Conservation (phyloP, 345 rosid genomes). For the Acer saccharum region DNA sequence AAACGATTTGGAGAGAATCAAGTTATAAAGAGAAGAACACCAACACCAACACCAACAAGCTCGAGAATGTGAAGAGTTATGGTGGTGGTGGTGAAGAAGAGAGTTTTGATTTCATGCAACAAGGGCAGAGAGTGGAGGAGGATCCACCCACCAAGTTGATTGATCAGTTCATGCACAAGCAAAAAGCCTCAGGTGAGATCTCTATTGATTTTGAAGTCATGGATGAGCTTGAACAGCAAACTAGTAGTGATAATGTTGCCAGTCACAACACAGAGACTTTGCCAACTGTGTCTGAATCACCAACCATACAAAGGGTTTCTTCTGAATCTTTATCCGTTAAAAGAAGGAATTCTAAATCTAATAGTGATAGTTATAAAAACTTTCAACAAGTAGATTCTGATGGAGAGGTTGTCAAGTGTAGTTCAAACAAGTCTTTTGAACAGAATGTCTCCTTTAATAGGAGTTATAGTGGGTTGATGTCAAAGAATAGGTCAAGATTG, state of each 20-base stretch:
- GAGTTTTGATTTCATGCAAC: conserved; percentile 40
- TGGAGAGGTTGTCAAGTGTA: conserved; percentile 53
- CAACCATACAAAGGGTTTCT: conserved; percentile 32
- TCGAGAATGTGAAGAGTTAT: conserved; percentile 21
- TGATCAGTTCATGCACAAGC: conserved; percentile 68
- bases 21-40: conserved; percentile 43
- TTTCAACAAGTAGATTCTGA: conserved; percentile 29
- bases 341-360: conserved; percentile 11
- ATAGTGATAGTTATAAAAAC: conserved; percentile 24
- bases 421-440: conserved; percentile 47
- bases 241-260: neutral
- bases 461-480: conserved; percentile 30
- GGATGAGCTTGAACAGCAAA: conserved; percentile 53
- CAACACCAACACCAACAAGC: conserved; percentile 19
- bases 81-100: conserved; percentile 12
- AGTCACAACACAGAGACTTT: conserved; percentile 8
- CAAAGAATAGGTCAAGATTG: conserved; percentile 69
- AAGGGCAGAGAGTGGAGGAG: neutral
- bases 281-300: conserved; percentile 43
- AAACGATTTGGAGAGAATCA: conserved; percentile 64
- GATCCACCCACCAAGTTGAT: conserved; percentile 69
- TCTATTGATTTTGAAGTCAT: conserved; percentile 79
- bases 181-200: conserved; percentile 69
- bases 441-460: conserved; percentile 39
- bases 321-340: conserved; percentile 23